phyloP scores from a whole-genome alignment of 2,329 filamentous ascomycete species.

The Bipolaris sorokiniana region DNA sequence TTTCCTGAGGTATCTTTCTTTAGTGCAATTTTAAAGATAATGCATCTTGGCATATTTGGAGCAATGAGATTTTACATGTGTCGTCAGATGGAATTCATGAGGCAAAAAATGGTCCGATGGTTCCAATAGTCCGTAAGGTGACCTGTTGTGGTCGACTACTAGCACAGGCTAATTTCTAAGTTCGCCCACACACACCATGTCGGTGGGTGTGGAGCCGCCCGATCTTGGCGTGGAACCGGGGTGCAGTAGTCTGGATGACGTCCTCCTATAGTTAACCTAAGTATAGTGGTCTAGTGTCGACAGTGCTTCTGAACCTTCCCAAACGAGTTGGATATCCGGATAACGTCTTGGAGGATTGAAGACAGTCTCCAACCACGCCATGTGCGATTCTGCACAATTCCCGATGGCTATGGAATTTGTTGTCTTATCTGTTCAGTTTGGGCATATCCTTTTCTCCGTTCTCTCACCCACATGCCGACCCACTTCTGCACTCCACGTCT shows the following conservation, averaged over 20 bases:
- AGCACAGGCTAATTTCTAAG: slow-evolving; percentile 3
- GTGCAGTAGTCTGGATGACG: neutral
- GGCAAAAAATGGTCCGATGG: neutral
- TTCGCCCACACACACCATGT: neutral
- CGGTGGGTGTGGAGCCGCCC: neutral
- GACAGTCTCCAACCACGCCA: neutral
- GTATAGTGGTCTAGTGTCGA: neutral
- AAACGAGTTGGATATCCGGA: neutral
- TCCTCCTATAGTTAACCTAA: neutral
- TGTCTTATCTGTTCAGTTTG: neutral
- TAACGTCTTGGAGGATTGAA: neutral
- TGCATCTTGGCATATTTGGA: too few species aligned
- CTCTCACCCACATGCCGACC: slow-evolving; percentile 6
- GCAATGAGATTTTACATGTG: too few species aligned
- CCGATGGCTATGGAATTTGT: neutral
- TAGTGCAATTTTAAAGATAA: too few species aligned
- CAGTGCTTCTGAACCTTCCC: neutral
- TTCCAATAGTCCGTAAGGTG: neutral
- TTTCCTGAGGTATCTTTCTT: too few species aligned
- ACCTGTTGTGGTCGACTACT: neutral
- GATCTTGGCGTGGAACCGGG: neutral
- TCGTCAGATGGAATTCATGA: neutral
- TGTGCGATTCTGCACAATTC: neutral
- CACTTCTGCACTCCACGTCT: slow-evolving; percentile 12
- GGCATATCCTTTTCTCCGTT: neutral